These are phyloP conservation scores for Candida mesenterica DNA, from an alignment of 1,139 yeast species.

Conservation along the genomic window DNA sequence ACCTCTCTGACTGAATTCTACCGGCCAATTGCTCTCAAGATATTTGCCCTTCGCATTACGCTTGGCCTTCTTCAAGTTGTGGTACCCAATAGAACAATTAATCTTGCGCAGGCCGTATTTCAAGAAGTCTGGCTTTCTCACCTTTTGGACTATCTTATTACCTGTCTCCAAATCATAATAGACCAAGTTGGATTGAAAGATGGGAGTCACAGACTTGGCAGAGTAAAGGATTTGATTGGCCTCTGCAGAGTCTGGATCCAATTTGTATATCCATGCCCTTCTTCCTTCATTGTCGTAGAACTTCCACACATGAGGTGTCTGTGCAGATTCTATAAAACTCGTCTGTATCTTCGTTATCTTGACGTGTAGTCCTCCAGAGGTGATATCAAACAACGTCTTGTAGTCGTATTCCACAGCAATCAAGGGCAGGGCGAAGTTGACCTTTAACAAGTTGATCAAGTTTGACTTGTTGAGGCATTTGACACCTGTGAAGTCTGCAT, in stretches of 20 bases:
- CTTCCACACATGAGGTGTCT: conserved; percentile 47
- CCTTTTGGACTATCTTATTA: conserved; percentile 55
- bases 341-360: conserved; percentile 31
- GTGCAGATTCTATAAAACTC: conserved; percentile 24
- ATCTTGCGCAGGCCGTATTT: conserved; percentile 65
- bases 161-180: conserved; percentile 67
- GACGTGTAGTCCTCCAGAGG: conserved; percentile 40
- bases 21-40: conserved; percentile 60
- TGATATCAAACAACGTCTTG: conserved; percentile 38
- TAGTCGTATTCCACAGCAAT: conserved; percentile 43
- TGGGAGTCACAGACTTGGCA: conserved; percentile 6
- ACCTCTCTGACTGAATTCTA: conserved; percentile 63
- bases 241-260: conserved; percentile 36
- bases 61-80: conserved; percentile 37
- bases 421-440: conserved; percentile 27
- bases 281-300: conserved; percentile 65
- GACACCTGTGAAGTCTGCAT: conserved; percentile 42
- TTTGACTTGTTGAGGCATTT: conserved; percentile 30
- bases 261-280: conserved; percentile 76
- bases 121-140: conserved; percentile 57
- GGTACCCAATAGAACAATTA: conserved; percentile 54
- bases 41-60: conserved; percentile 29
- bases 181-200: conserved; percentile 32
- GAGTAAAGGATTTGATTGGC: conserved; percentile 31
- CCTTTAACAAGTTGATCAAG: conserved; percentile 27